Percentiles rank a stretch among this genome's conserved stretches.
phyloP scores from a whole-genome alignment of 257 asterid genomes.

The Lithospermum erythrorhizon region DNA sequence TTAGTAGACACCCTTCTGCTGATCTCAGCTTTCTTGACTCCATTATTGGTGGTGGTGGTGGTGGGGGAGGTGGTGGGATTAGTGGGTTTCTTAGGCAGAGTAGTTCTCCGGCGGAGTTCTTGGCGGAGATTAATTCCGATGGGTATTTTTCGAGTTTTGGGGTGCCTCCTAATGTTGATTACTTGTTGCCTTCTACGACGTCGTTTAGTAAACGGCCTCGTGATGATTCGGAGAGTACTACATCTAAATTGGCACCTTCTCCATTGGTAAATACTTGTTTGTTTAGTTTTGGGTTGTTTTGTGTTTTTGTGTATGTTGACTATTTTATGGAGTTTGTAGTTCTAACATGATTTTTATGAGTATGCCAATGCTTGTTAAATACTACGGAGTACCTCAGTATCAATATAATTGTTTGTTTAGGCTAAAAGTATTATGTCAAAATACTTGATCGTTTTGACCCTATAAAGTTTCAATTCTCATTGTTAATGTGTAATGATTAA shows the following conservation, averaged over 20 bases:
- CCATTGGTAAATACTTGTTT: constrained; percentile 21
- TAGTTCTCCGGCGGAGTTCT: constrained; percentile 90
- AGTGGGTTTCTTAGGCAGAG: constrained; percentile 68
- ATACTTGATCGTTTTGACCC: too few relatives aligned
- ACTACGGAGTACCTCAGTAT: too few relatives aligned
- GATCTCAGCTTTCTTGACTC: constrained; percentile 69
- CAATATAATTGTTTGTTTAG: too few relatives aligned
- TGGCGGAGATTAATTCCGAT: constrained; percentile 45
- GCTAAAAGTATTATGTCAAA: too few relatives aligned
- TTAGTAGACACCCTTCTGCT: constrained; percentile 16
- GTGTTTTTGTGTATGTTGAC: not conserved
- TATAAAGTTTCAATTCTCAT: too few relatives aligned
- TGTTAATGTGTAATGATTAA: too few relatives aligned
- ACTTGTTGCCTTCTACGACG: constrained; percentile 15
- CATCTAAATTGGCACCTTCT: constrained; percentile 27
- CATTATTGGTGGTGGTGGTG: constrained; percentile 1
- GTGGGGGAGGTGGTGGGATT: constrained; percentile 32
- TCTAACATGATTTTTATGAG: too few relatives aligned
- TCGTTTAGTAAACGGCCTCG: constrained; percentile 42
- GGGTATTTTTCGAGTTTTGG: constrained; percentile 56
- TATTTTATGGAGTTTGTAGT: too few relatives aligned
- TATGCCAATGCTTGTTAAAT: too few relatives aligned
- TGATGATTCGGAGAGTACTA: constrained; percentile 40
- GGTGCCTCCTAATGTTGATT: constrained; percentile 42
- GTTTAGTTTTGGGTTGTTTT: too few relatives aligned